A percentile compares a stretch with the other conserved stretches of the same genome.
These are phyloP conservation scores for Erysiphe pulchra DNA, from an alignment of 2,329 filamentous ascomycete species.

Conservation along the genomic window DNA sequence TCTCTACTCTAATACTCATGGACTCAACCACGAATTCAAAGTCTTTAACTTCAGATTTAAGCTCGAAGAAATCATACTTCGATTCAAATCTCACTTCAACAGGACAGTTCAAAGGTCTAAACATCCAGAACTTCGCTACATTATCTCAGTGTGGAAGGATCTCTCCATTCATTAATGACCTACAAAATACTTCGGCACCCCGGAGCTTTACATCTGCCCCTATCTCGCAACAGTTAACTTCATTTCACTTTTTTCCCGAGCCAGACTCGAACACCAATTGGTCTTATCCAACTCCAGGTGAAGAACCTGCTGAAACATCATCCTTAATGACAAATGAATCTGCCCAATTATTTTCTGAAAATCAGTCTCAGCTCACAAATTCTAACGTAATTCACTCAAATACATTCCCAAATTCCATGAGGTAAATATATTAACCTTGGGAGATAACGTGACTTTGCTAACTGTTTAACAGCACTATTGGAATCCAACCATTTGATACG, in stretches of 20 bases:
- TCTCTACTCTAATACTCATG: neutral
- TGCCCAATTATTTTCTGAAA: conserved; percentile 5
- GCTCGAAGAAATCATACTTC: conserved; percentile 13
- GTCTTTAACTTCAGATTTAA: conserved; percentile 11
- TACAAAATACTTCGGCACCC: conserved; percentile 5
- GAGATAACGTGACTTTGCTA: neutral
- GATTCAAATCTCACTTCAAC: conserved; percentile 12
- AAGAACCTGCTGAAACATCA: conserved; percentile 7
- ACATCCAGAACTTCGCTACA: conserved; percentile 7
- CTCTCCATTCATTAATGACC: conserved; percentile 5
- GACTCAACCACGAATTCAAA: conserved; percentile 9
- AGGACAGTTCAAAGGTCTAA: conserved; percentile 10
- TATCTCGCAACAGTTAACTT: conserved; percentile 8
- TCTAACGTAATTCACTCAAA: conserved; percentile 7
- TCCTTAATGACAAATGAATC: conserved; percentile 10
- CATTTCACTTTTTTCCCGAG: conserved; percentile 10
- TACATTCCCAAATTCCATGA: conserved; percentile 10
- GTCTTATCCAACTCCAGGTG: conserved; percentile 8
- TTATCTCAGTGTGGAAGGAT: conserved; percentile 5
- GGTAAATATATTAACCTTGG: conserved; percentile 4
- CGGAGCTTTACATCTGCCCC: conserved; percentile 7
- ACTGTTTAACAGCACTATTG: conserved; percentile 7
- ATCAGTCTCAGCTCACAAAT: neutral
- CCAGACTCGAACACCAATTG: conserved; percentile 10
- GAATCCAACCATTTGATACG: conserved; percentile 12